These are phyloP conservation scores for Sonneratia alba DNA, from an alignment of 345 rosid species.

Conservation along the genomic window DNA sequence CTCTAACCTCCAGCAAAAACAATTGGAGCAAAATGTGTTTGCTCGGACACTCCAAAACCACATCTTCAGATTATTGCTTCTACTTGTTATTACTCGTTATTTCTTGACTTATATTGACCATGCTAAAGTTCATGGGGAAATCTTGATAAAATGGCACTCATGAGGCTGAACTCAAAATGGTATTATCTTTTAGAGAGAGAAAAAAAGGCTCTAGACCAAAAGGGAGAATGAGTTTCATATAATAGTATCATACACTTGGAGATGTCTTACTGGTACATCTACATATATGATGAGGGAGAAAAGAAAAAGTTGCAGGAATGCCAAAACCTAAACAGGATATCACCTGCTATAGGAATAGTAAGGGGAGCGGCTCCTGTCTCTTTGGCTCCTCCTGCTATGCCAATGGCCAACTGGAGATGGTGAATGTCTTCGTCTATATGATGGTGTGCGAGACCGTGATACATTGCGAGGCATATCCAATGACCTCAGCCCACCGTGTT, in stretches of 20 bases:
- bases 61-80: not conserved
- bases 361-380: slow-evolving; percentile 79
- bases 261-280: not conserved
- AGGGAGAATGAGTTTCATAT: not conserved
- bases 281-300: not conserved
- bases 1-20: no score
- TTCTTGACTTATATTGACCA: not conserved
- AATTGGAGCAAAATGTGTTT: not conserved
- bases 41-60: not conserved
- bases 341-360: slow-evolving; percentile 85
- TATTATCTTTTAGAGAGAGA: not conserved
- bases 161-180: not conserved
- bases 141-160: not conserved
- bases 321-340: slow-evolving; percentile 39
- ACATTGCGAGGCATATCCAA: slow-evolving; percentile 71
- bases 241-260: not conserved
- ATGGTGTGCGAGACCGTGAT: slow-evolving; percentile 70
- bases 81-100: not conserved
- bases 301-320: slow-evolving; percentile 6
- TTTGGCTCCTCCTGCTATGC: slow-evolving; percentile 65
- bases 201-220: not conserved
- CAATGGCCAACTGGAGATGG: slow-evolving; percentile 64
- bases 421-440: slow-evolving; percentile 56
- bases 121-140: not conserved
- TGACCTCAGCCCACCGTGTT: slow-evolving; percentile 12